Base-by-base conservation (phyloP, 805 yeast species). In the Candida ascalaphidarum region DNA sequence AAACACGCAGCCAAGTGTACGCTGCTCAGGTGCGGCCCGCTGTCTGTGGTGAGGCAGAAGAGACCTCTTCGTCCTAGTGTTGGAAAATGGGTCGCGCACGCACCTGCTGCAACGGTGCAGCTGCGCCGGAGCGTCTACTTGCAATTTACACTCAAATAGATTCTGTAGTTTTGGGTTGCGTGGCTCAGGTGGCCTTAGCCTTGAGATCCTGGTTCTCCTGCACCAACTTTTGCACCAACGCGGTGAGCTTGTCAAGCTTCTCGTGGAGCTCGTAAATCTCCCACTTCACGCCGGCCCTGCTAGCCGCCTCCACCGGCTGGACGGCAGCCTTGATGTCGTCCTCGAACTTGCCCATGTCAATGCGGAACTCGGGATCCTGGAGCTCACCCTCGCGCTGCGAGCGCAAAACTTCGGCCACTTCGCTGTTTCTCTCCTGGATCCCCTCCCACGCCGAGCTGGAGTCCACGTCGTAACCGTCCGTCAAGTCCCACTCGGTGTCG, bases 401-500 rank as follows among this genome's bases (percentile, higher is more conserved):
- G 29, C 61, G 51, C 17, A 77, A 36, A 28, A 52, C 56, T 26
- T 50, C 48, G 16, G 42, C 40, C 13, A 61, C 48, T 26, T 63
- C 71, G 20, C 58, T 58, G 35, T 58, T 44, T 14, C 62, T 40
- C 31, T 53, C 58, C 31, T 58, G 51, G 28, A 62, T 52, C 2
- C 58, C 61, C 22, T 58, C 65, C 57, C 57, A 50, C 14, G 60
- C 50, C 8, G 18, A 17, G 18, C 8, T 8, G 20, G 39, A 22
- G 17, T 56, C 63, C n/a, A 40, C 55, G 17, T 52, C 51, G 37
- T 50, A 83, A 0, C 94, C 95, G 52, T 83, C 94, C 6, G 79
- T 70, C 40, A 84, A 61, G 38, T 81, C 84, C 94, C 95, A 84
- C 43, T 79, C 88, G 6, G 77, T 68, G 43, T 84, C 83, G 13